phyloP scores from a whole-genome alignment of 2,329 filamentous ascomycete genomes.

The Epichloe aotearoae region DNA sequence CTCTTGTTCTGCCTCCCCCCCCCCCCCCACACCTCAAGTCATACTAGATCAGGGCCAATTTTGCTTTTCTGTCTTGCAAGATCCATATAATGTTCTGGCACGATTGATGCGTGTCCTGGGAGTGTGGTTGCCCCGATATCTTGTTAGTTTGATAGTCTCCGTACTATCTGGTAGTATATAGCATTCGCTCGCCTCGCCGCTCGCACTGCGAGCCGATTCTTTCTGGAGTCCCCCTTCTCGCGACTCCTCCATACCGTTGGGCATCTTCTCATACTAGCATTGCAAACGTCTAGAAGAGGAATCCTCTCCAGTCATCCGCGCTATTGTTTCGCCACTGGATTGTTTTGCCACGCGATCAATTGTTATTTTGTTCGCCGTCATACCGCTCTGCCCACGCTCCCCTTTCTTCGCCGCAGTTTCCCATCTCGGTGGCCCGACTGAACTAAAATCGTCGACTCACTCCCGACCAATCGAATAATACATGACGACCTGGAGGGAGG shows the following conservation, averaged over 20 bases:
- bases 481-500: background rate
- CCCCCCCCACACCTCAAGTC: background rate
- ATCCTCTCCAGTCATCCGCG: background rate
- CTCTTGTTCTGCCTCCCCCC: background rate
- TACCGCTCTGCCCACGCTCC: background rate
- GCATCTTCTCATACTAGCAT: background rate
- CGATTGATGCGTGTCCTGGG: background rate
- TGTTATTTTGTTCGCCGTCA: background rate
- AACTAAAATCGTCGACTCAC: background rate
- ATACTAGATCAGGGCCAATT: background rate
- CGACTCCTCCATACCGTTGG: background rate
- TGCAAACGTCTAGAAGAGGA: background rate
- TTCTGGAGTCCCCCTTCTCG: background rate
- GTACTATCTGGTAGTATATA: background rate
- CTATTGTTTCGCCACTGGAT: background rate
- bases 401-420: background rate
- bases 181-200: background rate
- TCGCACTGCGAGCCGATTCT: background rate
- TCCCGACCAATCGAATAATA: background rate
- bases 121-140: background rate
- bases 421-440: background rate
- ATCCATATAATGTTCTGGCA: slow-evolving; percentile 1
- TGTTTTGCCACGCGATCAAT: background rate
- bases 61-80: slow-evolving; percentile 5
- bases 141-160: background rate